A percentile compares a stretch with the other conserved stretches of the same genome.
Conservation (phyloP, 257 asterid genomes). For the Handroanthus guayacan region DNA sequence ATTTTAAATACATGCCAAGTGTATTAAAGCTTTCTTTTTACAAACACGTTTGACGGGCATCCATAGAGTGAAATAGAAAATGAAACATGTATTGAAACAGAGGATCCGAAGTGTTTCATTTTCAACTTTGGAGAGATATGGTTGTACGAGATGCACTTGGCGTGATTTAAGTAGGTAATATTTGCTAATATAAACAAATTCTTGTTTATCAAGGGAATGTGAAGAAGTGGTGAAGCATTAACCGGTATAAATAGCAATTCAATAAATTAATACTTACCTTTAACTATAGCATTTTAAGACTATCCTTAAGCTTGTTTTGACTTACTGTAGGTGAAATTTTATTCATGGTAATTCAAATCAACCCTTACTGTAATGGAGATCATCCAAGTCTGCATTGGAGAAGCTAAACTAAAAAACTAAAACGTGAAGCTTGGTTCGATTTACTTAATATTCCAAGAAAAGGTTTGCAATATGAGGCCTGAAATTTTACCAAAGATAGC, state of each 20-base stretch:
- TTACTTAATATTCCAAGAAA: neutral
- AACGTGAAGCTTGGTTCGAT: neutral
- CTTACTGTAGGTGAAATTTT: neutral
- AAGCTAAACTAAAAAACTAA: neutral
- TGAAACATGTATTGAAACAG: too few relatives aligned
- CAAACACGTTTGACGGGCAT: too few relatives aligned
- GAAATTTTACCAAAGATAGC: neutral
- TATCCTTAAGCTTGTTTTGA: neutral
- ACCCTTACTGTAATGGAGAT: neutral
- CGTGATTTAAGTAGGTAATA: neutral
- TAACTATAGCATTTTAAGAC: neutral
- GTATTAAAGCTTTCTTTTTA: too few relatives aligned
- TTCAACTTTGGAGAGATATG: neutral
- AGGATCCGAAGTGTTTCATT: too few relatives aligned
- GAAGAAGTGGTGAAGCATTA: neutral
- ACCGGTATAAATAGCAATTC: neutral
- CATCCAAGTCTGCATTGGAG: neutral
- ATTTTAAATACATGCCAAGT: too few relatives aligned
- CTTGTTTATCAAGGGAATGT: neutral
- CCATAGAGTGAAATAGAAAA: too few relatives aligned
- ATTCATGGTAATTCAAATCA: neutral
- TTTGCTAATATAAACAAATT: neutral
- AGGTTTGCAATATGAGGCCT: neutral
- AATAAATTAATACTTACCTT: neutral
- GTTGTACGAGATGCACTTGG: neutral